These are phyloP conservation scores for Mollisiaceae sp. DNA, from an alignment of 2,329 filamentous ascomycete species.

Conservation along the genomic window DNA sequence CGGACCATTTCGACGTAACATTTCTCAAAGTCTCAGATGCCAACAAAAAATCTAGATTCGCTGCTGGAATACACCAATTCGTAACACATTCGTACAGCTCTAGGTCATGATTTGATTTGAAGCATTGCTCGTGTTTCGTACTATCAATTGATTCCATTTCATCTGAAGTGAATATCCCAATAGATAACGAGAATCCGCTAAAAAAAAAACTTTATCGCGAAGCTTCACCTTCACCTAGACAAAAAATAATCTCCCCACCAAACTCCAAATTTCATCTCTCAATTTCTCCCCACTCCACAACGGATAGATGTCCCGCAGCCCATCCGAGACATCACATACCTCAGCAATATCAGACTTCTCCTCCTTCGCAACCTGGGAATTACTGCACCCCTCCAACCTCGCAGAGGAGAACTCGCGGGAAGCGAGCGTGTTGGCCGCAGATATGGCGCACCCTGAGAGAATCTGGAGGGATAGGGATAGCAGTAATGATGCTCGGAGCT, in stretches of 20 bases:
- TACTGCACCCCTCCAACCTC: slow-evolving; percentile 10
- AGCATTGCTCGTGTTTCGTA: not conserved
- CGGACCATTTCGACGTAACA: too few species aligned
- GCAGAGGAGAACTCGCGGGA: slow-evolving; percentile 21
- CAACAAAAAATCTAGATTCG: not conserved
- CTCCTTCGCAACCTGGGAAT: slow-evolving; percentile 33
- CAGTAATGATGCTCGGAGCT: slow-evolving; percentile 33
- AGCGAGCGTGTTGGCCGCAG: slow-evolving; percentile 12
- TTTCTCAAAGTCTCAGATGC: too few species aligned
- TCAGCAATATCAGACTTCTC: slow-evolving; percentile 28
- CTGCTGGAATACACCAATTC: not conserved
- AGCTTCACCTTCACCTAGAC: slow-evolving; percentile 8
- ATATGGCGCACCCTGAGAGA: slow-evolving; percentile 22
- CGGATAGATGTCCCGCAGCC: slow-evolving; percentile 14
- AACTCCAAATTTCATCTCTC: not conserved
- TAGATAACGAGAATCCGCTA: not conserved
- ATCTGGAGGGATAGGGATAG: slow-evolving; percentile 29
- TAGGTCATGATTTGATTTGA: too few species aligned
- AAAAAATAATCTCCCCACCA: not conserved
- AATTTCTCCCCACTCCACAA: not conserved
- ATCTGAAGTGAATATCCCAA: not conserved
- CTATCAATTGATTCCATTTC: not conserved
- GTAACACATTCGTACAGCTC: too few species aligned
- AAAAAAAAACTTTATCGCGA: slow-evolving; percentile 3
- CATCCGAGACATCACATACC: not conserved